Evolutionary conservation across 2,329 filamentous ascomycete species (phyloP).

Genomic region (Epichloe glyceriae): DNA sequence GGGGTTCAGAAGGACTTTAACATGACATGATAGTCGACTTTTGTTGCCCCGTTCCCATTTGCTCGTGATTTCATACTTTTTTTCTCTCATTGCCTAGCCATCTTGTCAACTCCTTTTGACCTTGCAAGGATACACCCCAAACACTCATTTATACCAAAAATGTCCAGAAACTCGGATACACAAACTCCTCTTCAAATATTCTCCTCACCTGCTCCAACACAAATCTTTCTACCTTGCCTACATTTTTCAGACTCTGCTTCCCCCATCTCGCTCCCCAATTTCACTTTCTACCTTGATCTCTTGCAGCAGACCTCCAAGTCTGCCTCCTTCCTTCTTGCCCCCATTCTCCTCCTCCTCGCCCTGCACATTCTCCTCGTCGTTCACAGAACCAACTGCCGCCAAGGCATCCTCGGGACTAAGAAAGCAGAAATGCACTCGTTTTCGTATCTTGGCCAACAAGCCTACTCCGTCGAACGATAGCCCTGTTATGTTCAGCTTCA

Average conservation of each 20-base stretch:
- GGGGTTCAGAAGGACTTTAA: constrained; percentile 75
- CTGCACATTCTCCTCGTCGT: constrained; percentile 16
- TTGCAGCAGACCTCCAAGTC: constrained; percentile 66
- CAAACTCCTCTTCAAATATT: constrained; percentile 97
- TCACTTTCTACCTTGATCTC: constrained; percentile 96
- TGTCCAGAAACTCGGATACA: constrained; percentile 97
- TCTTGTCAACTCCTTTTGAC: no score
- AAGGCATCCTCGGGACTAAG: constrained; percentile 82
- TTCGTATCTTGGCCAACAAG: constrained; percentile 81
- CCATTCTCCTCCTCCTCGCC: constrained; percentile 7
- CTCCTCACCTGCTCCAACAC: constrained; percentile 90
- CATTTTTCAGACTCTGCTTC: constrained; percentile 94
- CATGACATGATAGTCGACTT: constrained; percentile 23
- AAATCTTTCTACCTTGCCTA: constrained; percentile 96
- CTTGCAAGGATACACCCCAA: background rate
- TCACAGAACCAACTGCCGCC: constrained; percentile 47
- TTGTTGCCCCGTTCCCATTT: background rate
- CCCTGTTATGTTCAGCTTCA: constrained; percentile 90
- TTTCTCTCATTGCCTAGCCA: background rate
- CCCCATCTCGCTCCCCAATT: constrained; percentile 86
- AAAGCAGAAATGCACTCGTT: constrained; percentile 86
- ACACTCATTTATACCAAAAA: constrained; percentile 58
- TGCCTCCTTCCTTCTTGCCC: constrained; percentile 16
- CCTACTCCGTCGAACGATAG: constrained; percentile 91
- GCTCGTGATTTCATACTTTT: background rate